phyloP scores from a whole-genome alignment of 2,329 filamentous ascomycete genomes.

The Ophiostoma pallidulum region DNA sequence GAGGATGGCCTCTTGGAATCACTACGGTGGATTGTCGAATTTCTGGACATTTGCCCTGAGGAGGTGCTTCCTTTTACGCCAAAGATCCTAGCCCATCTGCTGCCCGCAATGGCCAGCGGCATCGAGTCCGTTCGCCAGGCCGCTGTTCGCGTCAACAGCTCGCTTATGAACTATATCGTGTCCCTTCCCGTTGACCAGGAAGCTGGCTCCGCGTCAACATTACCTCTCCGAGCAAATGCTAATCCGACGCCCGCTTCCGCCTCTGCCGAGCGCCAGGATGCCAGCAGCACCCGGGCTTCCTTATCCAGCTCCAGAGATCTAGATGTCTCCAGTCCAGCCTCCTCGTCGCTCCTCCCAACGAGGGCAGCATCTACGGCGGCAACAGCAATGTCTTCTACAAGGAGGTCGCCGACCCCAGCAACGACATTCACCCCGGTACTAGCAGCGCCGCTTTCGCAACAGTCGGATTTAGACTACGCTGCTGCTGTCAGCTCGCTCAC shows the following conservation, averaged over 20 bases:
- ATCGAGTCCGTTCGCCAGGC: slow-evolving; percentile 83
- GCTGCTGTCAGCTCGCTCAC: slow-evolving; percentile 90
- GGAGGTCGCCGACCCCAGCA: slow-evolving; percentile 2
- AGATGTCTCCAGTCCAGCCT: slow-evolving; percentile 43
- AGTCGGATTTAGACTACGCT: slow-evolving; percentile 83
- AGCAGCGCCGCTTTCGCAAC: slow-evolving; percentile 27
- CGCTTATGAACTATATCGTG: slow-evolving; percentile 89
- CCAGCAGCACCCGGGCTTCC: slow-evolving; percentile 41
- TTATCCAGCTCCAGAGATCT: slow-evolving; percentile 44
- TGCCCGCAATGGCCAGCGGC: slow-evolving; percentile 88
- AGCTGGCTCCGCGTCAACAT: slow-evolving; percentile 16
- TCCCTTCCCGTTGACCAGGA: slow-evolving; percentile 68
- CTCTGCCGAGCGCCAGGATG: slow-evolving; percentile 34
- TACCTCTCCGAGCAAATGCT: not conserved
- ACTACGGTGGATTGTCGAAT: slow-evolving; percentile 88
- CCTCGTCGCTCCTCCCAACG: slow-evolving; percentile 18
- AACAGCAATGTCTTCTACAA: slow-evolving; percentile 32
- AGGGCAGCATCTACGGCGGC: slow-evolving; percentile 31
- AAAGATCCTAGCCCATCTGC: slow-evolving; percentile 78
- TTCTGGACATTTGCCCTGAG: slow-evolving; percentile 94
- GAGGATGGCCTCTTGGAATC: slow-evolving; percentile 89
- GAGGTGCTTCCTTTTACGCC: slow-evolving; percentile 94
- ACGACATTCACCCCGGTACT: slow-evolving; percentile 29
- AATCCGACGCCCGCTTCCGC: not conserved
- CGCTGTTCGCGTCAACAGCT: slow-evolving; percentile 79